Percentiles rank a stretch among this genome's conserved stretches.
Conservation (phyloP, 129 eudicot genomes). For the Flaveria robusta region DNA sequence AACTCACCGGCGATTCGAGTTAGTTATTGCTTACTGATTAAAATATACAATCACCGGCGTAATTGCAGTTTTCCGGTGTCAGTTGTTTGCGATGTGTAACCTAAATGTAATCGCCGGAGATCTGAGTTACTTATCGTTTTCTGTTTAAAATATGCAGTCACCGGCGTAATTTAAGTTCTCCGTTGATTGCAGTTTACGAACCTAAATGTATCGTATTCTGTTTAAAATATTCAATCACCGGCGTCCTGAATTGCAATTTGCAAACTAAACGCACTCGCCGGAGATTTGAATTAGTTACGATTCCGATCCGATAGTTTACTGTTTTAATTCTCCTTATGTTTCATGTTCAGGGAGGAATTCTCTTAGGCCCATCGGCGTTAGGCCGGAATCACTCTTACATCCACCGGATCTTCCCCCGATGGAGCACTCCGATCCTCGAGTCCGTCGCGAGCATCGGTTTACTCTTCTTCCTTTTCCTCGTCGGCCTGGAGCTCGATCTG, state of each 20-base stretch:
- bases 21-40: background rate
- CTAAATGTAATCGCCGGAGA: background rate
- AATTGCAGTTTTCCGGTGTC: background rate
- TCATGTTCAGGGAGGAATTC: conserved; percentile 65
- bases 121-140: background rate
- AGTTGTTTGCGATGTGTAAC: background rate
- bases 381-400: conserved; percentile 70
- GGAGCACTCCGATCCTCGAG: conserved; percentile 89
- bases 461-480: conserved; percentile 74
- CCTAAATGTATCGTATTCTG: too few species aligned
- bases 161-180: too few species aligned
- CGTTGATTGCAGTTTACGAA: too few species aligned
- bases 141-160: too few species aligned
- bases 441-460: conserved; percentile 83
- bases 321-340: background rate
- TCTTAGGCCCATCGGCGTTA: conserved; percentile 81
- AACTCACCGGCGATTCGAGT: background rate
- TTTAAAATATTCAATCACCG: too few species aligned
- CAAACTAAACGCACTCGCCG: too few species aligned
- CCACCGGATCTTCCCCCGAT: conserved; percentile 62
- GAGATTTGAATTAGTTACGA: too few species aligned
- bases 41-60: too few species aligned
- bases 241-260: too few species aligned
- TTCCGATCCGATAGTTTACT: background rate
- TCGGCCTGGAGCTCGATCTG: conserved; percentile 83